These are phyloP conservation scores for Xylariaceae sp. DNA, from an alignment of 2,329 filamentous ascomycete species.

Conservation along the genomic window DNA sequence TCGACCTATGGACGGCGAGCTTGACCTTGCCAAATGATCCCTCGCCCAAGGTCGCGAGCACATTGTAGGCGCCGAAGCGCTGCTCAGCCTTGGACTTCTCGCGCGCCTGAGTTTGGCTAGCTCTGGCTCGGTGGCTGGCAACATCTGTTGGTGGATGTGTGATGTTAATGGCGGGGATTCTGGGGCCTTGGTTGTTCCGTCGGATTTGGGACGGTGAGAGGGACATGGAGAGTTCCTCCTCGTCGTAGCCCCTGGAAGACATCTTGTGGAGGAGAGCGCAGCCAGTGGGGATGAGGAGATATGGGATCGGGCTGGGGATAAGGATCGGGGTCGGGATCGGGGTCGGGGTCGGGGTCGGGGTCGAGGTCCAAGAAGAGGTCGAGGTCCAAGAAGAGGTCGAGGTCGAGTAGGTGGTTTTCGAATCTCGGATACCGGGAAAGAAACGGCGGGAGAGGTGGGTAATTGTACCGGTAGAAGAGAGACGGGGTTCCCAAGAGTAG, in stretches of 20 bases:
- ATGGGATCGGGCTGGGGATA: slow-evolving; percentile 1
- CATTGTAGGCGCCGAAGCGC: slow-evolving; percentile 86
- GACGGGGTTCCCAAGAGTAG: slow-evolving; percentile 4
- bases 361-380: slow-evolving; percentile 4
- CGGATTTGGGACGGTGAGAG: slow-evolving; percentile 62
- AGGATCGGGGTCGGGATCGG: not conserved
- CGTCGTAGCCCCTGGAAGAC: slow-evolving; percentile 61
- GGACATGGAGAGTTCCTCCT: slow-evolving; percentile 79
- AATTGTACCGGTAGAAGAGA: slow-evolving; percentile 5
- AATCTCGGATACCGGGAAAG: slow-evolving; percentile 6
- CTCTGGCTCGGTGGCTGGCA: slow-evolving; percentile 30
- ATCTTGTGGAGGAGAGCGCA: slow-evolving; percentile 34
- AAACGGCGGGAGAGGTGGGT: slow-evolving; percentile 1
- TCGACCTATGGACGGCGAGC: slow-evolving; percentile 86
- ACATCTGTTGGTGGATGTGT: slow-evolving; percentile 30
- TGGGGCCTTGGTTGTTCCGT: slow-evolving; percentile 41
- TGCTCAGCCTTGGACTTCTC: slow-evolving; percentile 65
- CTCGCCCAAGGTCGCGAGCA: slow-evolving; percentile 87
- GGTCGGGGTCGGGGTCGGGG: not conserved
- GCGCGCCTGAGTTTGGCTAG: slow-evolving; percentile 29
- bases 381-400: no score
- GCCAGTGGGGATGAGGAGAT: slow-evolving; percentile 9
- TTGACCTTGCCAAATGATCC: slow-evolving; percentile 99
- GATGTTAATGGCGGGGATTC: slow-evolving; percentile 38
- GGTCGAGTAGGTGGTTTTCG: no score